These are phyloP conservation scores for Penicillium expansum DNA, from an alignment of 2,329 filamentous ascomycete species.

Conservation along the genomic window DNA sequence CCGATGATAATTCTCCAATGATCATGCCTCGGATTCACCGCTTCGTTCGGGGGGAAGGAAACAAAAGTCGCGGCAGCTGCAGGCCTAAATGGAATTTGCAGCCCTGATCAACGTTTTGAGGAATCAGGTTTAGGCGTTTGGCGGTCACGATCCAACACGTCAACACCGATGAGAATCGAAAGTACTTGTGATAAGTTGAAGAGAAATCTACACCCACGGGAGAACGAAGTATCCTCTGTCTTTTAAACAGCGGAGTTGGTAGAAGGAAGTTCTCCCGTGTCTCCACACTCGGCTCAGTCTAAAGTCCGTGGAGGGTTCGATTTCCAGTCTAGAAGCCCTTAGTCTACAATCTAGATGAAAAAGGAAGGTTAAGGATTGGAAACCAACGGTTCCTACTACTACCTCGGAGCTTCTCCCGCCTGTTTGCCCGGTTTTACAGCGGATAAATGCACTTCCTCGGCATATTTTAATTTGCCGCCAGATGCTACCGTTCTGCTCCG, in stretches of 20 bases:
- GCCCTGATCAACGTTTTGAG: not conserved
- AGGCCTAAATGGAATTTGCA: not conserved
- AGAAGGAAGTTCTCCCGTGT: constrained; percentile 2
- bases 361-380: not conserved
- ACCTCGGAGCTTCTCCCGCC: not conserved
- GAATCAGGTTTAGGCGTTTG: constrained; percentile 4
- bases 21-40: constrained; percentile 8
- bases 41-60: not conserved
- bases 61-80: not conserved
- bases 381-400: not conserved
- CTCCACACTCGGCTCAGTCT: constrained; percentile 4
- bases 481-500: not conserved
- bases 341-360: not conserved
- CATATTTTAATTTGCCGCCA: not conserved
- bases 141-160: constrained; percentile 14
- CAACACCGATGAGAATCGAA: constrained; percentile 5
- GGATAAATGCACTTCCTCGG: constrained; percentile 10
- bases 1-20: not conserved
- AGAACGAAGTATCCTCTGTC: not conserved
- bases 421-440: not conserved
- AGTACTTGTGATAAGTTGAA: not conserved
- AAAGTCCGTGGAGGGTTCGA: constrained; percentile 4
- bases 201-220: not conserved
- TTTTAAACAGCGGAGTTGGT: not conserved
- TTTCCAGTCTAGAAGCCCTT: constrained; percentile 2